Evolutionary conservation across 768 basidiomycete genomes (phyloP).

Genomic region (Rhodotorula paludigena): DNA sequence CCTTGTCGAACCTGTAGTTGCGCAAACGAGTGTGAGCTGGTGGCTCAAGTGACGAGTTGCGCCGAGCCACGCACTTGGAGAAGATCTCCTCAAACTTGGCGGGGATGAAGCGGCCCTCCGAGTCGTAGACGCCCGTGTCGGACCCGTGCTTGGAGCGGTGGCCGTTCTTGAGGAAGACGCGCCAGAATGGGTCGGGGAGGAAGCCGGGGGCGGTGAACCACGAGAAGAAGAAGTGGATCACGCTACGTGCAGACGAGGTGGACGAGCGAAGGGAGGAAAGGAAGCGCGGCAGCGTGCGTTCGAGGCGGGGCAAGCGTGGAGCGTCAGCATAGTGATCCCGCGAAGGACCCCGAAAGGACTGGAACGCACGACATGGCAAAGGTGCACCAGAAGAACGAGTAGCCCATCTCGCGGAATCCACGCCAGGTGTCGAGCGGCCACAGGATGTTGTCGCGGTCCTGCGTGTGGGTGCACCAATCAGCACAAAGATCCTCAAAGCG

Average conservation of each 20-base stretch:
- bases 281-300: constrained; percentile 3
- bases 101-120: constrained; percentile 51
- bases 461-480: background rate
- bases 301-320: background rate
- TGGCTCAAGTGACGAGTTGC: no score
- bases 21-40: no score
- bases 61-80: constrained; percentile 43
- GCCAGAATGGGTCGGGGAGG: constrained; percentile 52
- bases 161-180: constrained; percentile 48
- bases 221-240: constrained; percentile 49
- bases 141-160: constrained; percentile 52
- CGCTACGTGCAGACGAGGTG: constrained; percentile 9
- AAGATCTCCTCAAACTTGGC: constrained; percentile 53
- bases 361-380: constrained; percentile 44
- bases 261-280: background rate
- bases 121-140: constrained; percentile 52
- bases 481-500: background rate
- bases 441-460: constrained; percentile 49
- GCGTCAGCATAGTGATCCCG: background rate
- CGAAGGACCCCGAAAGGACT: background rate
- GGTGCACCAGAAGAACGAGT: constrained; percentile 49
- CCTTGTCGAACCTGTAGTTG: constrained; percentile 18
- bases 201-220: constrained; percentile 44
- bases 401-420: constrained; percentile 51
- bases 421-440: constrained; percentile 53